phyloP scores from a whole-genome alignment of 192 early-diverging fungal species.

The Coemansia sp. region DNA sequence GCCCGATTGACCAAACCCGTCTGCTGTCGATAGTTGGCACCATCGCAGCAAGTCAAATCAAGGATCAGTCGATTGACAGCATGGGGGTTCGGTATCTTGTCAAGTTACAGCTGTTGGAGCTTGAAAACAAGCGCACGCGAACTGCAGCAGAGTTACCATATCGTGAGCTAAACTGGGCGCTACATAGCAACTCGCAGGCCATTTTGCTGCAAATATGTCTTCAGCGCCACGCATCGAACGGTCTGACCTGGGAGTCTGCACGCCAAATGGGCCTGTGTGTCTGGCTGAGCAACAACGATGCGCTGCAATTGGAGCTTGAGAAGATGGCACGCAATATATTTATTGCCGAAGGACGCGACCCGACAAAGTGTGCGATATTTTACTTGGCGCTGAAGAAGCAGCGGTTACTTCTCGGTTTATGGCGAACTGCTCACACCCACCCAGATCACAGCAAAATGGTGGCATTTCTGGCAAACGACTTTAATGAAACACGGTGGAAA shows the following conservation, averaged over 20 bases:
- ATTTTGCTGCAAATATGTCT: conserved; percentile 38
- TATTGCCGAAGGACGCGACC: conserved; percentile 73
- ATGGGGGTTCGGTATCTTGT: conserved; percentile 85
- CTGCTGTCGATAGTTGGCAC: conserved; percentile 79
- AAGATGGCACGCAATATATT: conserved; percentile 88
- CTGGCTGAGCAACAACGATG: conserved; percentile 78
- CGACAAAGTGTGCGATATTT: conserved; percentile 81
- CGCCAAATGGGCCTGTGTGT: conserved; percentile 78
- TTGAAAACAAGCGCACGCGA: conserved; percentile 56
- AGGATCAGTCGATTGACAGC: conserved; percentile 79
- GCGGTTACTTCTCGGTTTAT: conserved; percentile 85
- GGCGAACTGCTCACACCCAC: conserved; percentile 80
- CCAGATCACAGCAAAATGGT: conserved; percentile 86
- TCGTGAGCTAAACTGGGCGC: conserved; percentile 79
- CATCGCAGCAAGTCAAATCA: conserved; percentile 50
- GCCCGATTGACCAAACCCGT: conserved; percentile 67
- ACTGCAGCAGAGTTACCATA: conserved; percentile 54
- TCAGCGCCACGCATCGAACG: conserved; percentile 54
- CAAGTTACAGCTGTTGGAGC: conserved; percentile 66
- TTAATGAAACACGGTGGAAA: conserved; percentile 84
- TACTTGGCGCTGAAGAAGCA: conserved; percentile 90
- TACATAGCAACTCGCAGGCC: conserved; percentile 86
- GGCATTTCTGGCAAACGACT: conserved; percentile 91
- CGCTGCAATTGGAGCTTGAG: conserved; percentile 73
- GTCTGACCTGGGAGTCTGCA: conserved; percentile 80